Base-by-base conservation (phyloP, 2,329 filamentous ascomycete species). In the Rasamsonia emersonii region DNA sequence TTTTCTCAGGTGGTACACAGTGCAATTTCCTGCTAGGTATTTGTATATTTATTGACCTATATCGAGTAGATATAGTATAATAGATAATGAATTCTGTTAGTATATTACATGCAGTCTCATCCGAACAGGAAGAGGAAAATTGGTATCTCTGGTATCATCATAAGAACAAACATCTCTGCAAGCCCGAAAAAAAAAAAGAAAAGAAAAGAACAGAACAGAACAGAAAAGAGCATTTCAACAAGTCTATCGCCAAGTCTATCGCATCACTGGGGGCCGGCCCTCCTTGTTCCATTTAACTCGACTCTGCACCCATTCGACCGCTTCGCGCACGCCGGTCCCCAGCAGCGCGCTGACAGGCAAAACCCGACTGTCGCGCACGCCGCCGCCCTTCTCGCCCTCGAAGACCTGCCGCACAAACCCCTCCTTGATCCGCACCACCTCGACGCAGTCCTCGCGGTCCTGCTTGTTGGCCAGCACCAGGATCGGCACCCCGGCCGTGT, bases 221-320 rank as follows among this genome's bases (percentile, higher is more conserved):
- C 16, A 13, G 18, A 28, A 13, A 33, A 15, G 33, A 26, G 31
- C 13, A 2, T 14, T 10, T 21, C 11, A 21, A 25, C 7, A 14
- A 20, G 14, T 34, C n/a, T n/a, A n/a, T n/a, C n/a, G n/a, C n/a
- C n/a, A n/a, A n/a, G n/a, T n/a, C n/a, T 26, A 41, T 18, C 86
- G 74, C 88, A 95, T 94, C 32, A 93, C 79, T 2, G 91, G 91
- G 41, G 89, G 88, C 39, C 91, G 72, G 4, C 77, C 80, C 59
- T 95, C 89, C 63, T 91, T 94, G 57, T 96, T 96, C 86, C 91
- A 96, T 59, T 85, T 86, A 17, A 96, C 86, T 39, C 91, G 71
- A 45, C 79, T 89, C 53, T 85, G 78, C 37, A 98, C 68, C 91
- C 91, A 98, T 53, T 96, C 91, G n/a, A 98, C 82, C 1, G 91